Evolutionary conservation across 2,329 filamentous ascomycete species (phyloP).

Genomic region (Penicillium expansum): DNA sequence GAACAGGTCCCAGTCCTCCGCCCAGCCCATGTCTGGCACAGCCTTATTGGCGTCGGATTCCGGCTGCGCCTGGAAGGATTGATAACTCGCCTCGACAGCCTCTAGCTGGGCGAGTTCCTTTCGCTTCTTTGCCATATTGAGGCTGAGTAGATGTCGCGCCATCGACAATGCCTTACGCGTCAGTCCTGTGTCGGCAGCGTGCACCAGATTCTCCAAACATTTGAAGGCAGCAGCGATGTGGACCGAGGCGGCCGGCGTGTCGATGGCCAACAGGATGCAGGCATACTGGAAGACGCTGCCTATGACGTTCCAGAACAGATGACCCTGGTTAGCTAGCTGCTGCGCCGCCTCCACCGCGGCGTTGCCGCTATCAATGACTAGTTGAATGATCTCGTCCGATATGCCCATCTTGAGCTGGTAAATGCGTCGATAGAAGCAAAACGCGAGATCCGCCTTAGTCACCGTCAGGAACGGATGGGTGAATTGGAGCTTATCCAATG

Average conservation of each 20-base stretch:
- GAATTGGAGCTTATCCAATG: slow-evolving; percentile 12
- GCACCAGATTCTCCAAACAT: slow-evolving; percentile 28
- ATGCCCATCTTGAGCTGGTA: slow-evolving; percentile 28
- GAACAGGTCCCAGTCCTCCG: slow-evolving; percentile 31
- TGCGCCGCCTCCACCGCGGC: slow-evolving; percentile 24
- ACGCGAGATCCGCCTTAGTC: slow-evolving; percentile 31
- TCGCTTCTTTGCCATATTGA: slow-evolving; percentile 30
- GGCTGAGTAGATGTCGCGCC: slow-evolving; percentile 29
- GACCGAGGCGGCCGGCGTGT: slow-evolving; percentile 20
- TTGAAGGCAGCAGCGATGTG: slow-evolving; percentile 26
- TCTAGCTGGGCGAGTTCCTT: slow-evolving; percentile 30
- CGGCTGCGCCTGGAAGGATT: slow-evolving; percentile 13
- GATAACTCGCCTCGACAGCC: slow-evolving; percentile 25
- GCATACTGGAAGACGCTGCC: slow-evolving; percentile 35
- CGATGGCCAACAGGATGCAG: slow-evolving; percentile 30
- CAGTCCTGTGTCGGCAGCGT: slow-evolving; percentile 25
- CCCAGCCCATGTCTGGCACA: slow-evolving; percentile 26
- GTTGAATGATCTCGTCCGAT: slow-evolving; percentile 20
- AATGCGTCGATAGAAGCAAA: slow-evolving; percentile 34
- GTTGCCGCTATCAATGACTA: slow-evolving; percentile 26
- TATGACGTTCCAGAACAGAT: slow-evolving; percentile 32
- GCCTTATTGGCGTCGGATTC: slow-evolving; percentile 8
- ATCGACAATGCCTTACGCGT: slow-evolving; percentile 31
- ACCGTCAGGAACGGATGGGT: slow-evolving; percentile 30
- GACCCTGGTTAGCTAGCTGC: slow-evolving; percentile 23